phyloP scores from a whole-genome alignment of 345 rosid species.

The Brassica nigra region DNA sequence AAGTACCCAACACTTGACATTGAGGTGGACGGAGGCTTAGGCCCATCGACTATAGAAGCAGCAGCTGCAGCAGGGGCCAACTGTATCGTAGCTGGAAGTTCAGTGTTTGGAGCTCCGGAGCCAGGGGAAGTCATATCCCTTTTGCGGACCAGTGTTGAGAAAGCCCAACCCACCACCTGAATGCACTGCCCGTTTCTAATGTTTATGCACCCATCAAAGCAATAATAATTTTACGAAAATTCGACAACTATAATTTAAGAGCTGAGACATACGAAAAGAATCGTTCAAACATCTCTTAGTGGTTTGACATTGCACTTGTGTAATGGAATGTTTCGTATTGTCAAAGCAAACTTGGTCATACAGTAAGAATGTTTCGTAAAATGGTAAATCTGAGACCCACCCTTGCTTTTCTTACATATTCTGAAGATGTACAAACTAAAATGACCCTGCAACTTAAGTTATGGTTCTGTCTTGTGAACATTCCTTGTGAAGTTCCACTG shows the following conservation, averaged over 20 bases:
- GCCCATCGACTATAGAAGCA: conserved; percentile 76
- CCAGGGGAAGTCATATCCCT: conserved; percentile 75
- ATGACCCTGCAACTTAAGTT: conserved; percentile 19
- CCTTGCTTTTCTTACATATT: no score
- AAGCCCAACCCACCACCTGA: conserved; percentile 31
- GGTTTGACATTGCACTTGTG: no score
- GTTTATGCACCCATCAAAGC: background rate
- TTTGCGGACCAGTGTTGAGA: conserved; percentile 48
- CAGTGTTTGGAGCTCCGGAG: conserved; percentile 88
- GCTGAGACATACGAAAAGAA: no score
- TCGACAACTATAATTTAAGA: no score
- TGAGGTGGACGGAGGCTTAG: conserved; percentile 84
- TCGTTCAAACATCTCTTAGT: no score
- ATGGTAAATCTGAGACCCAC: no score
- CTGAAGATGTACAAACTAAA: no score
- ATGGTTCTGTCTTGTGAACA: conserved; percentile 3
- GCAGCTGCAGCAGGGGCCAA: conserved; percentile 63
- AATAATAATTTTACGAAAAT: background rate
- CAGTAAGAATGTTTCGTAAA: no score
- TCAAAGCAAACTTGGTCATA: no score
- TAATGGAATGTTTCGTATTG: no score
- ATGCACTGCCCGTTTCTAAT: background rate
- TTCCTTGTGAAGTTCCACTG: background rate
- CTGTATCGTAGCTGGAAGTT: conserved; percentile 59
- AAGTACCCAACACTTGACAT: background rate